Evolutionary conservation across 257 asterid genomes (phyloP), one percentile per base, ranked within the genome.

Genomic region (Fraxinus quadrangulata): DNA sequence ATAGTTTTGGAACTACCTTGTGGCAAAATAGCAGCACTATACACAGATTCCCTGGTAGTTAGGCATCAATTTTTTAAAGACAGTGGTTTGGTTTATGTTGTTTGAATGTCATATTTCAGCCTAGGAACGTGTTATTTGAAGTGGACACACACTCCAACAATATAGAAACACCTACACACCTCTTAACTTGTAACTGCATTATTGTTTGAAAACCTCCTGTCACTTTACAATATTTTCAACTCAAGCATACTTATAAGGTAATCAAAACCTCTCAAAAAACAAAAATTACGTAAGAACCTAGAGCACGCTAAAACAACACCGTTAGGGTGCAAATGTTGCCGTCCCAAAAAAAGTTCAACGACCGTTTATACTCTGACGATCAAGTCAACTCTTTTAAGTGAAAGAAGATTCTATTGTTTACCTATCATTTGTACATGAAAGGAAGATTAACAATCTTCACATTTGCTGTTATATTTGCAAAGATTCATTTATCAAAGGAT

Each of bases 161-260:
- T 7, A 2, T 23, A 3, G 31, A 21, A 23, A 61, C 68, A 61
- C 68, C 6, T 61, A 23, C 68, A 61, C 33, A 24, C 17, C 10
- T 61, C 30, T 8, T 61, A 61, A 61, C 68, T 33, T 61, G 68
- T 61, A 8, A 59, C 67, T 59, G 67, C 67, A 51, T 42, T 51
- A 59, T 59, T 21, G 14, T 21, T 21, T 59, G 31, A 21, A 56
- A 56, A n/a, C 28, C 7, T 59, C 5, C 26, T 61, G 31, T 61
- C 68, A 61, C 1, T 4, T 61, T 61, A 56, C 28, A n/a, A 56
- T 0, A 56, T 56, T 56, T 56, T 56, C 66, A 56, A 56, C 66
- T 21, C 23, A 56, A 56, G 11, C 66, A 56, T 56, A 56, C 68
- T 61, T 61, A 2, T 0, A 61, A 24, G 14, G 33, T 33, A 61